Percentiles rank a stretch among this genome's conserved stretches.
Conservation (phyloP, 305 asterid species). For the Caryopteris hybrid region DNA sequence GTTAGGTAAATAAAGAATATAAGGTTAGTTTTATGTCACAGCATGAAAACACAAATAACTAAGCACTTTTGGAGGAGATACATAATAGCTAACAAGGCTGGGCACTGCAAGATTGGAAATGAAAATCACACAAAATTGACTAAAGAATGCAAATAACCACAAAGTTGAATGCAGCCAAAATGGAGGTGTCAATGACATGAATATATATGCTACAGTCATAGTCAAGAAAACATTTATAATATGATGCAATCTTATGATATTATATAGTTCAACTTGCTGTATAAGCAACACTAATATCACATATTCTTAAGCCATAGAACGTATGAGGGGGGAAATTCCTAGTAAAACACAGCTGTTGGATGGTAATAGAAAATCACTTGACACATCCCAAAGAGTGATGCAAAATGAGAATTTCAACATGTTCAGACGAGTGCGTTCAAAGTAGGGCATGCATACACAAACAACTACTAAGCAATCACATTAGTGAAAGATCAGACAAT, state of each 20-base stretch:
- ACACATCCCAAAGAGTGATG: neutral
- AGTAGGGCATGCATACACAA: neutral
- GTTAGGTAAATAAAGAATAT: neutral
- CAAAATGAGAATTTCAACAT: neutral
- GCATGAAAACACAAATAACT: neutral
- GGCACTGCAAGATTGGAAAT: neutral
- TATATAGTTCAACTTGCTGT: neutral
- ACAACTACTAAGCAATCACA: neutral
- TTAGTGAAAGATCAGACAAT: neutral
- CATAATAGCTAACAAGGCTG: neutral
- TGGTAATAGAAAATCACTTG: neutral
- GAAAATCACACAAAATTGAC: neutral
- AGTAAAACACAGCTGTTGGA: neutral
- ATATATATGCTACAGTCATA: neutral
- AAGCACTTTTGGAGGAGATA: neutral
- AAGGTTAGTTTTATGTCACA: constrained; percentile 1
- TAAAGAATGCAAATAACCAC: neutral
- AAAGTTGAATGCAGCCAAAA: neutral
- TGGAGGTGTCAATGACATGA: neutral
- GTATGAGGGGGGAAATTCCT: neutral
- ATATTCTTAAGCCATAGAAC: neutral
- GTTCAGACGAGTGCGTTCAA: neutral
- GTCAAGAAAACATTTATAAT: neutral
- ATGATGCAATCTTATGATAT: neutral
- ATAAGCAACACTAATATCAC: neutral